phyloP scores from a whole-genome alignment of 495 filamentous ascomycete genomes.

The Xylaria castorea region DNA sequence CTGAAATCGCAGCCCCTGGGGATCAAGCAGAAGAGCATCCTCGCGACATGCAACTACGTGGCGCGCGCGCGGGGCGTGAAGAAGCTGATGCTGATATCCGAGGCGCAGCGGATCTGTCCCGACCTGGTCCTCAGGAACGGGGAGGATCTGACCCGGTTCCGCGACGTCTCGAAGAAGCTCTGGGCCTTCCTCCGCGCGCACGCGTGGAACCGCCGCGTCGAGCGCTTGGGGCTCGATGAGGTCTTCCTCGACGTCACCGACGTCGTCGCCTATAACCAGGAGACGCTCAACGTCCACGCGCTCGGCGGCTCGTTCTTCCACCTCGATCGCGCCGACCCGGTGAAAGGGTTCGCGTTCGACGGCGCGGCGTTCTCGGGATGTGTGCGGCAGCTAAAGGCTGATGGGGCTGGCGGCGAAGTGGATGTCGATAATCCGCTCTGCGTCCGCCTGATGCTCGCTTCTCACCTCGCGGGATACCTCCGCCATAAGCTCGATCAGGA shows the following conservation, averaged over 20 bases:
- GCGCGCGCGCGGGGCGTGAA: constrained; percentile 76
- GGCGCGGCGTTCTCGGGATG: constrained; percentile 59
- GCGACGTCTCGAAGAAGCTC: constrained; percentile 81
- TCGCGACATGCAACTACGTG: constrained; percentile 95
- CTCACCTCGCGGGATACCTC: constrained; percentile 77
- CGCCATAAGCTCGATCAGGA: constrained; percentile 73
- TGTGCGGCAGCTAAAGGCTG: constrained; percentile 28
- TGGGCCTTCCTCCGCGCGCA: constrained; percentile 72
- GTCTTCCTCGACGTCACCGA: constrained; percentile 79
- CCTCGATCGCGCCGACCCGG: constrained; percentile 76
- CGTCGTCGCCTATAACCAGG: constrained; percentile 79
- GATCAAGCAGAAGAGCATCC: constrained; percentile 77
- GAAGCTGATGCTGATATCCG: constrained; percentile 83
- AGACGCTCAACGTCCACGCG: constrained; percentile 70
- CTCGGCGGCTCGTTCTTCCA: constrained; percentile 77
- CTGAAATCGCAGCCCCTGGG: constrained; percentile 74
- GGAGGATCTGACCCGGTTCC: constrained; percentile 85
- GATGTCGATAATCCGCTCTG: constrained; percentile 44
- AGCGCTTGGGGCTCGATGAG: constrained; percentile 89
- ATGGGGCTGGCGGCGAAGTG: background rate
- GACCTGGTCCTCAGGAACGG: constrained; percentile 85
- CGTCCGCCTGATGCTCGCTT: constrained; percentile 68
- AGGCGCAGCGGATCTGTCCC: constrained; percentile 81
- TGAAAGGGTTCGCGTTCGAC: constrained; percentile 78
- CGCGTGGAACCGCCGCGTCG: constrained; percentile 76